Conservation (phyloP, 2,329 filamentous ascomycete genomes). For the Plenodomus tracheiphilus region DNA sequence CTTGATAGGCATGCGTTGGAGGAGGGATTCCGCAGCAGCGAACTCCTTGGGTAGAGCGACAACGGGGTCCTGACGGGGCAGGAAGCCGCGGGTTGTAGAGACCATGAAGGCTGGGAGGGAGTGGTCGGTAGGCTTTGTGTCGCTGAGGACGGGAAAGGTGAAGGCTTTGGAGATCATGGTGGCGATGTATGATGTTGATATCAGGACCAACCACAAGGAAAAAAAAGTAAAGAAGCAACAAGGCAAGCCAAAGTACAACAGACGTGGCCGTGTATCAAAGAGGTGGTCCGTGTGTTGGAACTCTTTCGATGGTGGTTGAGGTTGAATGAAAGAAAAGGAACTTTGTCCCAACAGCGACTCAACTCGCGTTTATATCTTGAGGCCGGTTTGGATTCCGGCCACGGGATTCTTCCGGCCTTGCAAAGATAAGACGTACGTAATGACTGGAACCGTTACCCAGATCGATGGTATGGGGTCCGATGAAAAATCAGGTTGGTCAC, state of each 20-base stretch:
- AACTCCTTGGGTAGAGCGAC: conserved; percentile 72
- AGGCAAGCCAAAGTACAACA: neutral
- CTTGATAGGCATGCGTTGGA: conserved; percentile 78
- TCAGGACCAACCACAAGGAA: neutral
- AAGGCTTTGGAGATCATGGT: conserved; percentile 12
- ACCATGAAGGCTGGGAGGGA: conserved; percentile 77
- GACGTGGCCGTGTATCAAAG: neutral
- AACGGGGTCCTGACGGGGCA: conserved; percentile 61
- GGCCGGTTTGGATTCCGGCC: conserved; percentile 13
- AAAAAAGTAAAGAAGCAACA: no score
- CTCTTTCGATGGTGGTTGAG: neutral
- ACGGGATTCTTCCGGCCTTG: conserved; percentile 38
- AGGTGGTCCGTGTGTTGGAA: neutral
- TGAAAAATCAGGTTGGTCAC: neutral
- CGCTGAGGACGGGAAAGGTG: conserved; percentile 64
- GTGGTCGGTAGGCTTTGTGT: conserved; percentile 64
- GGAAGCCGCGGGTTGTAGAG: conserved; percentile 72
- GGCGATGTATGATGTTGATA: neutral
- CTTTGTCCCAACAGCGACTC: conserved; percentile 14
- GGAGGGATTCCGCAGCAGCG: conserved; percentile 69
- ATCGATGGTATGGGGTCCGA: neutral
- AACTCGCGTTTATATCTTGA: conserved; percentile 39
- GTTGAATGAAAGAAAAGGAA: conserved; percentile 1
- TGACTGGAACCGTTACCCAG: conserved; percentile 30
- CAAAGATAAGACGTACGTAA: conserved; percentile 45